Evolutionary conservation across 1,284 basidiomycete species (phyloP).

Genomic region (Pyrrhoderma lamaoense): DNA sequence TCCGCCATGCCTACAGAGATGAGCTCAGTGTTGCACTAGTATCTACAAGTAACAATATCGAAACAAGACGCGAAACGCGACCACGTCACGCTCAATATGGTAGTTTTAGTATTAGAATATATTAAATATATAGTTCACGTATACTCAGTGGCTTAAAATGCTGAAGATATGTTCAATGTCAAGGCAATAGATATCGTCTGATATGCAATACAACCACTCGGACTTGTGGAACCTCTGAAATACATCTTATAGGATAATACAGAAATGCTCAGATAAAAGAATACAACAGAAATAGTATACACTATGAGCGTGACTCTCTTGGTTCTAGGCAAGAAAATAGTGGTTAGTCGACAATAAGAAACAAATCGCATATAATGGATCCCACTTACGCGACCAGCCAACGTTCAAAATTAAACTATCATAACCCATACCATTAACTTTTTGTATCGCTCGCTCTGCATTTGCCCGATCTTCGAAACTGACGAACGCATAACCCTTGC

Average conservation of each 20-base stretch:
- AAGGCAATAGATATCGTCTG: too few species aligned
- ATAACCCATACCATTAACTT: constrained; percentile 89
- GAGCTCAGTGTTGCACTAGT: not conserved
- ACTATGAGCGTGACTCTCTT: constrained; percentile 20
- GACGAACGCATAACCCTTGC: constrained; percentile 95
- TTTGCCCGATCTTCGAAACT: constrained; percentile 81
- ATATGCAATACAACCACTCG: too few species aligned
- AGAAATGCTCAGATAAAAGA: too few species aligned
- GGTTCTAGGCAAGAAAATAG: constrained; percentile 27
- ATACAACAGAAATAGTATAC: too few species aligned
- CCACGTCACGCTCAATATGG: constrained; percentile 1
- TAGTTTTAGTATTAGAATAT: too few species aligned
- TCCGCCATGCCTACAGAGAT: constrained; percentile 30
- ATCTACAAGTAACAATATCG: not conserved
- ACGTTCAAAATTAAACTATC: constrained; percentile 85
- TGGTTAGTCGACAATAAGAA: too few species aligned
- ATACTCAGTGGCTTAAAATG: too few species aligned
- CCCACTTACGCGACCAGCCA: constrained; percentile 78
- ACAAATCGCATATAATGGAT: too few species aligned
- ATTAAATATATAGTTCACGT: too few species aligned
- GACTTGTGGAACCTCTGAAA: too few species aligned
- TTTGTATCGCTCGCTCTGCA: constrained; percentile 88
- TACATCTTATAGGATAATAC: too few species aligned
- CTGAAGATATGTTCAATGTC: too few species aligned
- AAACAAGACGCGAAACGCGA: constrained; percentile 5